A percentile compares a stretch with the other conserved stretches of the same genome.
phyloP scores from a whole-genome alignment of 768 basidiomycete genomes.

The Termitomyces sp. region DNA sequence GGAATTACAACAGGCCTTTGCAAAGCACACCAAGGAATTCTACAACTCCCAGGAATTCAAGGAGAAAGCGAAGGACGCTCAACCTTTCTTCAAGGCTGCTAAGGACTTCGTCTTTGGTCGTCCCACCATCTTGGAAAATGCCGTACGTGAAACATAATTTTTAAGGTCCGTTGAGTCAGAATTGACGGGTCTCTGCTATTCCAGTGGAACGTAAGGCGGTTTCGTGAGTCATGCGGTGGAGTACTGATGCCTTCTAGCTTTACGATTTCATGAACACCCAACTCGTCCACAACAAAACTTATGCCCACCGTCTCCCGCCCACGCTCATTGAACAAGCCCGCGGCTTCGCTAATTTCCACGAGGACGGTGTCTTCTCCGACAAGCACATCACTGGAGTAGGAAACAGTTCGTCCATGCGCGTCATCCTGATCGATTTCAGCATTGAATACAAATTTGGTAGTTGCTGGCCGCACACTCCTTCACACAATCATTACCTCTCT shows the following conservation, averaged over 20 bases:
- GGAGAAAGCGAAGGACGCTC: conserved; percentile 46
- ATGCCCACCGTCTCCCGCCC: conserved; percentile 76
- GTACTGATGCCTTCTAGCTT: conserved; percentile 36
- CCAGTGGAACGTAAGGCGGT: conserved; percentile 67
- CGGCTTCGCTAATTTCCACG: conserved; percentile 75
- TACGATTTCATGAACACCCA: conserved; percentile 76
- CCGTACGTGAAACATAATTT: conserved; percentile 37
- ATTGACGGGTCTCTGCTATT: conserved; percentile 15
- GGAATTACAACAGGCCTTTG: conserved; percentile 43
- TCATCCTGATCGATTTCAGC: neutral
- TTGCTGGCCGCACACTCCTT: conserved; percentile 78
- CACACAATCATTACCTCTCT: conserved; percentile 68
- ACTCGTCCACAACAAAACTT: conserved; percentile 78
- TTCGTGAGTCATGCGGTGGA: too few relatives aligned
- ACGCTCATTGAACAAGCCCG: conserved; percentile 70
- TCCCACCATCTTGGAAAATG: conserved; percentile 62
- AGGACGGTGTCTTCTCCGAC: conserved; percentile 69
- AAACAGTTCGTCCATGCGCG: conserved; percentile 53
- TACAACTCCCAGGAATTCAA: conserved; percentile 66
- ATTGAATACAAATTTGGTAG: conserved; percentile 28
- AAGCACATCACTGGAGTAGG: conserved; percentile 59
- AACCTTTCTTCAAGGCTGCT: conserved; percentile 59
- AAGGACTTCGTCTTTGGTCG: conserved; percentile 72
- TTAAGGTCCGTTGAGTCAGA: neutral
- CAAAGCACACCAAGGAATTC: conserved; percentile 56